phyloP scores from a whole-genome alignment of 2,329 filamentous ascomycete genomes.

The Pseudogymnoascus sp. region DNA sequence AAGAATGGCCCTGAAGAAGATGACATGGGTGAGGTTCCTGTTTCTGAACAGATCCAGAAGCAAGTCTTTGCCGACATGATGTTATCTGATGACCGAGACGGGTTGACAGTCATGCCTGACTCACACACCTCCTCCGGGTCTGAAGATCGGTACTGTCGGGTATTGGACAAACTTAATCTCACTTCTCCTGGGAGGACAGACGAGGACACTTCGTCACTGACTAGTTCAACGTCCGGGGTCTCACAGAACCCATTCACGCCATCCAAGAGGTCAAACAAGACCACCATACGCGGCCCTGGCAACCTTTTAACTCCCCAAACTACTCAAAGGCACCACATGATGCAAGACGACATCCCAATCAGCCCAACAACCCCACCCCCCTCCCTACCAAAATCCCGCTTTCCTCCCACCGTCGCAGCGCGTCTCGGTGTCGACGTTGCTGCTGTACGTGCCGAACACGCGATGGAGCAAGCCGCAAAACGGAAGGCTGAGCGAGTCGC shows the following conservation, averaged over 20 bases:
- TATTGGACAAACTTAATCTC: background rate
- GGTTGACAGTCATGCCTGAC: background rate
- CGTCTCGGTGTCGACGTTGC: background rate
- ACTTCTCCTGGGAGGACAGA: background rate
- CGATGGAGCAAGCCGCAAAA: background rate
- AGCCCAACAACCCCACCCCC: background rate
- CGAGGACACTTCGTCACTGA: background rate
- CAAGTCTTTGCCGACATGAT: background rate
- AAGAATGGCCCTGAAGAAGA: slow-evolving; percentile 14
- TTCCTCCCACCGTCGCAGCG: background rate
- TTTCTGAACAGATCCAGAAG: background rate
- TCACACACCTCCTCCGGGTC: background rate
- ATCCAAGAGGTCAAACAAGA: background rate
- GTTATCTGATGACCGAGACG: background rate
- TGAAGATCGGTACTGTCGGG: background rate
- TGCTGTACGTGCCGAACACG: background rate
- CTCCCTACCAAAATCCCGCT: background rate
- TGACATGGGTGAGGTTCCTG: background rate
- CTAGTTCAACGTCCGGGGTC: background rate
- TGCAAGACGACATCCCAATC: background rate
- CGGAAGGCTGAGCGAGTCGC: background rate
- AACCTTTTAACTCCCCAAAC: background rate
- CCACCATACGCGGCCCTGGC: background rate
- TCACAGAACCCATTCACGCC: background rate
- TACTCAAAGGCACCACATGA: background rate